Base-by-base conservation (phyloP, 1,284 basidiomycete genomes). In the Moesziomyces antarcticus region DNA sequence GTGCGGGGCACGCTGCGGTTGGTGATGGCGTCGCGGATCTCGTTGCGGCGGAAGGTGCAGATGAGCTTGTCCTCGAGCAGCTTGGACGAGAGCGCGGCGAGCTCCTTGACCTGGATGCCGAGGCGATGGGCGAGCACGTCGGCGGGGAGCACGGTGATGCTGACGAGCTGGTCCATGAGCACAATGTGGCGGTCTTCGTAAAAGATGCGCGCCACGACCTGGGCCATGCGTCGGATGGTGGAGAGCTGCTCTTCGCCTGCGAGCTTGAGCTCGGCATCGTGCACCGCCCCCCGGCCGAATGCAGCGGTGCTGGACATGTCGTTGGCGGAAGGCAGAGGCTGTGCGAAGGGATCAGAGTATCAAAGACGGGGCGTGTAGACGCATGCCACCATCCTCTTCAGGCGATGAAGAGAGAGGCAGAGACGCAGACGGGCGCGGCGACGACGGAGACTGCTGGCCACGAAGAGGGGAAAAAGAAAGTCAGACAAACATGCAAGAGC, bases 171-270 rank as follows among this genome's bases (percentile, higher is more conserved):
- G 85, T 98, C 94, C 87, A 98, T 87, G 58, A 97, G 90, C 70
- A 98, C 91, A 74, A 92, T 92, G 84, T 90, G 94, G 80, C 92
- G 92, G 63, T 92, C 88, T 84, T 97, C 94, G 87, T 98, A 99
- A 86, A 99, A 98, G 37, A 92, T 90, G 78, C 96, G 90, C 33
- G 91, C 90, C 80, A 97, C 93, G 86, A 93, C 91, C 85, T 97
- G 94, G 66, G 96, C 92, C 75, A 99, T 90, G 21, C 74, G 61
- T 14, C 80, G 67, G 42, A 82, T 77, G 46, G 74, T 70, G 2
- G 60, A 69, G 44, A 82, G 73, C 61, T 82, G 77, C 49, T 75
- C 75, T 21, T 73, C 60, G 45, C 69, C 77, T 3, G 81, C 81
- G 2, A 73, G 75, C 40, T 64, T 70, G 56, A 74, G 50, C 5